phyloP scores from a whole-genome alignment of 768 basidiomycete genomes.

The Lactifluus rugatus region DNA sequence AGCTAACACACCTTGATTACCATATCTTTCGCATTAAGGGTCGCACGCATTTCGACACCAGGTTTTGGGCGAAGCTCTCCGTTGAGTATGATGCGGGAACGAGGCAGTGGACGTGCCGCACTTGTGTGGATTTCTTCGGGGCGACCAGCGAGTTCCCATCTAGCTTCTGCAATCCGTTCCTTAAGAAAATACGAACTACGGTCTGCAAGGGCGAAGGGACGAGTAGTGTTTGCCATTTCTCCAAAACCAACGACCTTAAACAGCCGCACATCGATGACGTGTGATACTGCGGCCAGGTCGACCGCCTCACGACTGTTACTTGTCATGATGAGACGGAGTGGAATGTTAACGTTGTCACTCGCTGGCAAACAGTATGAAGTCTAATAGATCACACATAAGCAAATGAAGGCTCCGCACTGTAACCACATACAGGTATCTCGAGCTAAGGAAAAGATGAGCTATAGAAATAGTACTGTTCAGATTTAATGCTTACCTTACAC shows the following conservation, averaged over 20 bases:
- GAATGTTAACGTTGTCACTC: conserved; percentile 4
- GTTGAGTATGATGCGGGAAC: conserved; percentile 5
- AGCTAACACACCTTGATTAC: conserved; percentile 4
- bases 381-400: not conserved
- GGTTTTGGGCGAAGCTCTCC: not conserved
- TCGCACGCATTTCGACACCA: not conserved
- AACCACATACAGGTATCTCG: not conserved
- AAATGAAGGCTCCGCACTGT: not conserved
- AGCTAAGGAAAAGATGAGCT: too few relatives aligned
- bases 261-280: too few relatives aligned
- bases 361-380: not conserved
- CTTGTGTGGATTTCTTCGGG: not conserved
- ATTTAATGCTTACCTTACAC: conserved; percentile 8
- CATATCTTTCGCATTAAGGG: not conserved
- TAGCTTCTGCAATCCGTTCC: not conserved
- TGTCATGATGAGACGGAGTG: conserved; percentile 7
- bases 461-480: not conserved
- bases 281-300: not conserved
- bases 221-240: not conserved
- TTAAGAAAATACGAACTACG: not conserved
- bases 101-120: not conserved
- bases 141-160: not conserved
- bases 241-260: conserved; percentile 13
- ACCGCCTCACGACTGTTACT: not conserved
- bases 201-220: not conserved